phyloP scores from a whole-genome alignment of 164 flowering plant species.

The Platanus orientalis region DNA sequence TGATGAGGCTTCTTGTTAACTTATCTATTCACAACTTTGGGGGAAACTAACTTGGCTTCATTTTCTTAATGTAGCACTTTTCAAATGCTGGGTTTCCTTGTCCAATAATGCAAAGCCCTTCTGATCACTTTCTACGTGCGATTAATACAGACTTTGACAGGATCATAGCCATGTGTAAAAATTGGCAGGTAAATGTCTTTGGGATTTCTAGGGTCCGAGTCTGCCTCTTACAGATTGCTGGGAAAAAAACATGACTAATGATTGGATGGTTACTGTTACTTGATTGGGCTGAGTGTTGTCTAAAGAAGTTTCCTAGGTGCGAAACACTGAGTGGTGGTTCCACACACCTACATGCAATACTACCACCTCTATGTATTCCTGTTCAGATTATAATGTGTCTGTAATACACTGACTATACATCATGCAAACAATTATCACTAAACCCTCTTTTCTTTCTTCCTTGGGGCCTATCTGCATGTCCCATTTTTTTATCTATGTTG shows the following conservation, averaged over 20 bases:
- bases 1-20: not conserved
- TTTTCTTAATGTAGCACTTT: constrained; percentile 67
- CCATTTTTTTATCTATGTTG: not conserved
- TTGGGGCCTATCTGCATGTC: not conserved
- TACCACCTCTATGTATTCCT: no score
- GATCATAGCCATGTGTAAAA: constrained; percentile 98
- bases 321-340: not conserved
- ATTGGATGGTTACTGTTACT: not conserved
- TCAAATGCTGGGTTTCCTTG: constrained; percentile 99
- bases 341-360: not conserved
- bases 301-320: not conserved
- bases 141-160: constrained; percentile 96
- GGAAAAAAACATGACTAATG: not conserved
- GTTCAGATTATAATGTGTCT: not conserved
- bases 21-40: not conserved
- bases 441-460: not conserved
- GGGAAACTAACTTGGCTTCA: constrained; percentile 1
- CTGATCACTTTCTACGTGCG: constrained; percentile 98
- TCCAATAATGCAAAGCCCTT: constrained; percentile 99
- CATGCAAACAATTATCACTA: no score
- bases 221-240: not conserved
- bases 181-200: constrained; percentile 74
- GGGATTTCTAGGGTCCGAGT: not conserved
- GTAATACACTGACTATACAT: not conserved
- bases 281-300: not conserved